These are phyloP conservation scores for Stephania japonica DNA, from an alignment of 164 flowering plant genomes.

Conservation along the genomic window DNA sequence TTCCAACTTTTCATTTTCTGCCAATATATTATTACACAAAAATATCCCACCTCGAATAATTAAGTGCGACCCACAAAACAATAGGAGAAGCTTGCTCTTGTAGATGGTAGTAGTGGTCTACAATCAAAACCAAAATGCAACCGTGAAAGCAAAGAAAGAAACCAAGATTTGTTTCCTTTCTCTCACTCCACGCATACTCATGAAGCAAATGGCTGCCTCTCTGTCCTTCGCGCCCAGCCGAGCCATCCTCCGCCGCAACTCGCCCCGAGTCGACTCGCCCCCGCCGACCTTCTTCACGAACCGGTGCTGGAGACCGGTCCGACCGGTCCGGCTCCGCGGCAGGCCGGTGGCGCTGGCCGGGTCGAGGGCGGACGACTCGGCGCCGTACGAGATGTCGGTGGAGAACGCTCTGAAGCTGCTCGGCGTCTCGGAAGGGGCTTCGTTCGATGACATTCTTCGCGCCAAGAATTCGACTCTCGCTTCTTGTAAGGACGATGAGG, in stretches of 20 bases:
- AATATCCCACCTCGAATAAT: not conserved
- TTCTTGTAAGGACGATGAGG: slow-evolving; percentile 64
- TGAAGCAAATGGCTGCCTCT: slow-evolving; percentile 26
- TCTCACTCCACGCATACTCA: not conserved
- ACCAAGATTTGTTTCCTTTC: too few species aligned
- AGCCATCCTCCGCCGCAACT: slow-evolving; percentile 4
- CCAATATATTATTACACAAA: too few species aligned
- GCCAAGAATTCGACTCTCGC: slow-evolving; percentile 76
- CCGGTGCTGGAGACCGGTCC: slow-evolving; percentile 10
- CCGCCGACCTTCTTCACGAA: not conserved
- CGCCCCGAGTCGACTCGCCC: not conserved
- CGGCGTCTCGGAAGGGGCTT: slow-evolving; percentile 74
- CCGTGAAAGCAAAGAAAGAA: not conserved
- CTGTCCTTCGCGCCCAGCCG: slow-evolving; percentile 29
- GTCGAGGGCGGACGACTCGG: slow-evolving; percentile 58
- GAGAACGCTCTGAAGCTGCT: slow-evolving; percentile 84
- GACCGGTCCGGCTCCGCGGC: slow-evolving; percentile 17
- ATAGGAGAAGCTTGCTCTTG: not conserved
- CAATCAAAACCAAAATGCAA: not conserved
- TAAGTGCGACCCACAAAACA: not conserved
- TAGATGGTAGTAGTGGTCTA: not conserved
- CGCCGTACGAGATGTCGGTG: slow-evolving; percentile 79
- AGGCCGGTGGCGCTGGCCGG: slow-evolving; percentile 14
- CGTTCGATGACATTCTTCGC: slow-evolving; percentile 81
- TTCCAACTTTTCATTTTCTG: too few species aligned